Conservation (phyloP, 495 filamentous ascomycete genomes). For the Cercophora newfieldiana region DNA sequence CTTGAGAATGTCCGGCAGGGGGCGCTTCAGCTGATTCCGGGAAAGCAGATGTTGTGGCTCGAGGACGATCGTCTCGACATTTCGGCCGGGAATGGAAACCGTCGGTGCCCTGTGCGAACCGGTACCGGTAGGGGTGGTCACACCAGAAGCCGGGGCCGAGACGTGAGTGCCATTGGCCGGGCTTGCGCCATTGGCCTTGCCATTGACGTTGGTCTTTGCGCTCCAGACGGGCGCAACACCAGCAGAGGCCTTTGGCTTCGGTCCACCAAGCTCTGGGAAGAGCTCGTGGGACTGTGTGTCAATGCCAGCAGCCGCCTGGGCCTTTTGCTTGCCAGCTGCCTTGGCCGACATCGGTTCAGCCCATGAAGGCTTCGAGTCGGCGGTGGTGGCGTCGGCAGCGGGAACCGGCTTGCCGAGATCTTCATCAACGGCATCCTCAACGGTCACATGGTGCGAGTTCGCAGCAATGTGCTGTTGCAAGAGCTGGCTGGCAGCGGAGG, state of each 20-base stretch:
- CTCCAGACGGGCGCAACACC: slow-evolving; percentile 63
- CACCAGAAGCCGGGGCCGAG: slow-evolving; percentile 60
- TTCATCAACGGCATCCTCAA: slow-evolving; percentile 80
- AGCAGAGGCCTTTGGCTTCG: slow-evolving; percentile 58
- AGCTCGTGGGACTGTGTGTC: slow-evolving; percentile 85
- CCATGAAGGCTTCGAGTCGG: slow-evolving; percentile 41
- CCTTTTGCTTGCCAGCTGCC: slow-evolving; percentile 63
- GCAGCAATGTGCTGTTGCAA: slow-evolving; percentile 71
- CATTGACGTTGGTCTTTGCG: slow-evolving; percentile 48
- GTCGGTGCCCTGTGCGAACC: slow-evolving; percentile 52
- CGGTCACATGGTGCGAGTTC: slow-evolving; percentile 62
- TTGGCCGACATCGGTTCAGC: slow-evolving; percentile 52
- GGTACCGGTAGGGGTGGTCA: slow-evolving; percentile 54
- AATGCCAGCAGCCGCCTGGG: slow-evolving; percentile 51
- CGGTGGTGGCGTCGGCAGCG: slow-evolving; percentile 36
- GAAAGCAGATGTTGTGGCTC: slow-evolving; percentile 70
- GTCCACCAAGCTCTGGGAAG: slow-evolving; percentile 84
- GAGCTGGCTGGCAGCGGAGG: slow-evolving; percentile 70
- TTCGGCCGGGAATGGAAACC: slow-evolving; percentile 73
- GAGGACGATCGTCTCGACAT: slow-evolving; percentile 71
- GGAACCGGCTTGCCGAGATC: slow-evolving; percentile 56
- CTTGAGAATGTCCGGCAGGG: slow-evolving; percentile 75
- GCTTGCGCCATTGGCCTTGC: slow-evolving; percentile 60
- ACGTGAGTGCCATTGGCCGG: slow-evolving; percentile 51
- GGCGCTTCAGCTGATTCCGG: slow-evolving; percentile 75